Conservation (phyloP, 208 protist genomes). For the Blastocrithidia nonstop region DNA sequence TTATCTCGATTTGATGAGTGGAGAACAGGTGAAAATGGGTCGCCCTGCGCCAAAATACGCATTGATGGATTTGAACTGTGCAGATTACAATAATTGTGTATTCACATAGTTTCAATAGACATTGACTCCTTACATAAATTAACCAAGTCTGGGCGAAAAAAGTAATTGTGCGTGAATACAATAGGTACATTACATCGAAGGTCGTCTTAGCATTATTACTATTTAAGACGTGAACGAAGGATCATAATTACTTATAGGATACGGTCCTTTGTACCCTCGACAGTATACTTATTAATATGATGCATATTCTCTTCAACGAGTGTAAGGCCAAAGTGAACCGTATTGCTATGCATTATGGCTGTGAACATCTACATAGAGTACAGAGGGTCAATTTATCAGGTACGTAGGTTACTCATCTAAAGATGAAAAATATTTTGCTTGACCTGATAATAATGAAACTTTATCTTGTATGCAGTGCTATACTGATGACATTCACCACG, state of each 20-base stretch:
- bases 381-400: constrained; percentile 31
- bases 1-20: constrained; percentile 49
- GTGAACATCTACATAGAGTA: constrained; percentile 37
- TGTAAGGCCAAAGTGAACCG: constrained; percentile 14
- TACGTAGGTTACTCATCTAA: constrained; percentile 31
- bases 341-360: constrained; percentile 58
- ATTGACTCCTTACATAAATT: constrained; percentile 81
- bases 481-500: too few relatives aligned
- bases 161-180: constrained; percentile 85
- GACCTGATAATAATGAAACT: too few relatives aligned
- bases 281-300: constrained; percentile 69
- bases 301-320: constrained; percentile 49
- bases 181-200: constrained; percentile 30
- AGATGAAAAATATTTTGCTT: constrained; percentile 24
- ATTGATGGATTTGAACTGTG: constrained; percentile 74
- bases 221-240: constrained; percentile 36
- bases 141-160: constrained; percentile 46
- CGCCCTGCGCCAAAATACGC: constrained; percentile 51
- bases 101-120: constrained; percentile 61
- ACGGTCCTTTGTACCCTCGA: constrained; percentile 67
- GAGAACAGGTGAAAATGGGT: constrained; percentile 61
- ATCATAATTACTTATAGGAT: constrained; percentile 74
- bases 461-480: too few relatives aligned
- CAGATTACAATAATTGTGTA: constrained; percentile 69
- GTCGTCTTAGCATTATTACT: constrained; percentile 66